Conservation (phyloP, 306 rosid genomes). For the Cyclanthera cordifolia region DNA sequence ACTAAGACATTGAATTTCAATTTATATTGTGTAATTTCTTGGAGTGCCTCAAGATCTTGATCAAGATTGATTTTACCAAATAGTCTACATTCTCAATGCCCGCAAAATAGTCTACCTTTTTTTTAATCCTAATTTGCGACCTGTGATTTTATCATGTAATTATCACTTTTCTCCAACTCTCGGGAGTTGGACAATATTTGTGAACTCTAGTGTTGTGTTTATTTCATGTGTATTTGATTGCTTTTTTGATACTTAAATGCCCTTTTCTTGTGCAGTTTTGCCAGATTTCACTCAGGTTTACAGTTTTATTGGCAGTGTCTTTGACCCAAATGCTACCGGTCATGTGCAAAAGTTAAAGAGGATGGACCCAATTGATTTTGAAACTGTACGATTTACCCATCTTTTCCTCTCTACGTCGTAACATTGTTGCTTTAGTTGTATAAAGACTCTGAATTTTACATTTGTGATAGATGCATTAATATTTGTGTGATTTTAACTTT, state of each 20-base stretch:
- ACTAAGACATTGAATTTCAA: background rate
- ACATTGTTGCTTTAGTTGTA: background rate
- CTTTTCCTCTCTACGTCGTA: background rate
- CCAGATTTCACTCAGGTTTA: conserved; percentile 87
- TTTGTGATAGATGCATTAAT: background rate
- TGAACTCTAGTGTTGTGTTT: background rate
- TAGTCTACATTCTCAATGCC: background rate
- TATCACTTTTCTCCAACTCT: background rate
- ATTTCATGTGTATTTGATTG: background rate
- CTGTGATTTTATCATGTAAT: background rate
- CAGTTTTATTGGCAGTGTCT: conserved; percentile 83
- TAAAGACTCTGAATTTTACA: background rate
- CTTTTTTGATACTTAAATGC: conserved; percentile 6
- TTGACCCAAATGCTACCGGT: conserved; percentile 60
- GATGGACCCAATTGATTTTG: conserved; percentile 89
- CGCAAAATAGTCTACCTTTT: background rate
- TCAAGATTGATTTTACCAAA: background rate
- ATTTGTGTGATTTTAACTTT: background rate
- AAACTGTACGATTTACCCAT: conserved; percentile 45
- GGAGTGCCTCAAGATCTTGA: background rate
- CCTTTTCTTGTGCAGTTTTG: conserved; percentile 54
- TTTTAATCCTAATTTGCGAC: too few relatives aligned
- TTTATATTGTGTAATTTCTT: background rate
- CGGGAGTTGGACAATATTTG: background rate
- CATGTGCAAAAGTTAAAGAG: conserved; percentile 66